Percentiles rank a stretch among this genome's conserved stretches.
Conservation (phyloP, 495 filamentous ascomycete genomes). For the Collariella sp. region DNA sequence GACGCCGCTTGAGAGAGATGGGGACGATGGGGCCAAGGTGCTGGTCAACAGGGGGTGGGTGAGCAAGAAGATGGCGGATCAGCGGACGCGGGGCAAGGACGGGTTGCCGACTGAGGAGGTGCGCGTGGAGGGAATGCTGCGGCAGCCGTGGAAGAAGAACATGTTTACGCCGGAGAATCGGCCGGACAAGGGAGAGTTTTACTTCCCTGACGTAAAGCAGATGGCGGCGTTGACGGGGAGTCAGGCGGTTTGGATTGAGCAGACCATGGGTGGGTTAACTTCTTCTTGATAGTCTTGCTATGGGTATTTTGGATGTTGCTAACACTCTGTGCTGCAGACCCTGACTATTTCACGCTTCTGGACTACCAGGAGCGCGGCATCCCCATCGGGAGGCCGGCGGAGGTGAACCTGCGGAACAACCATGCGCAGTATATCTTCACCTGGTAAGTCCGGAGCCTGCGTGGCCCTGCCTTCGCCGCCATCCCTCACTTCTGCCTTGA, state of each 20-base stretch:
- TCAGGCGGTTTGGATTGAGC: slow-evolving; percentile 89
- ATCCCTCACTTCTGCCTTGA: background rate
- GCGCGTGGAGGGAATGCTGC: slow-evolving; percentile 69
- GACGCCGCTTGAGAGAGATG: slow-evolving; percentile 72
- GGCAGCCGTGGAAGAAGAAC: slow-evolving; percentile 93
- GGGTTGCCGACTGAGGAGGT: slow-evolving; percentile 59
- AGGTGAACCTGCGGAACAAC: slow-evolving; percentile 92
- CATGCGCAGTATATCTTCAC: slow-evolving; percentile 98
- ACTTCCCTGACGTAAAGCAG: slow-evolving; percentile 87
- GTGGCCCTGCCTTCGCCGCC: background rate
- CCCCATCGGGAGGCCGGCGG: slow-evolving; percentile 81
- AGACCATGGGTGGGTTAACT: slow-evolving; percentile 73
- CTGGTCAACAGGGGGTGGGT: slow-evolving; percentile 91
- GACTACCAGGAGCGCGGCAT: slow-evolving; percentile 71
- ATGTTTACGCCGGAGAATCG: slow-evolving; percentile 89
- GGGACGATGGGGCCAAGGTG: slow-evolving; percentile 43
- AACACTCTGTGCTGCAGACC: slow-evolving; percentile 42
- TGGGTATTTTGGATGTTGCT: background rate
- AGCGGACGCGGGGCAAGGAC: slow-evolving; percentile 49
- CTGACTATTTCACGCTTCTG: slow-evolving; percentile 63
- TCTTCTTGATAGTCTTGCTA: slow-evolving; percentile 4
- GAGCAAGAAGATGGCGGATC: slow-evolving; percentile 54
- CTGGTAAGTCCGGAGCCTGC: slow-evolving; percentile 53
- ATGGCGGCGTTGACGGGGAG: slow-evolving; percentile 84
- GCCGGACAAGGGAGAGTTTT: slow-evolving; percentile 74